phyloP scores from a whole-genome alignment of 1,284 basidiomycete genomes.

The Cutaneotrichosporon sp. region DNA sequence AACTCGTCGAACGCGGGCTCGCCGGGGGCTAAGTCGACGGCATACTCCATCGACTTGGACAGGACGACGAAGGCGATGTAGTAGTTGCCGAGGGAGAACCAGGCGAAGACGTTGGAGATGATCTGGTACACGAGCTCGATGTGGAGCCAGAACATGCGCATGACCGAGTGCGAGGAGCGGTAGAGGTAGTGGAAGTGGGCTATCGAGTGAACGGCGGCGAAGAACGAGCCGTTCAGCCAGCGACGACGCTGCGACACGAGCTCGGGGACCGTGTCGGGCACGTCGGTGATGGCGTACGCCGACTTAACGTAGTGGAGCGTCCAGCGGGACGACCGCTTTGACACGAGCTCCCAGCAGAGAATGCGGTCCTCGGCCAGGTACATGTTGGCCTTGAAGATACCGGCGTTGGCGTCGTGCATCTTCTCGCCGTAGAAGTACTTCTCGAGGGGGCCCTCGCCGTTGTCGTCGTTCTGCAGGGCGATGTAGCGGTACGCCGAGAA shows the following conservation, averaged over 20 bases:
- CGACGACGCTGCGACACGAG: constrained; percentile 88
- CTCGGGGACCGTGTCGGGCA: constrained; percentile 85
- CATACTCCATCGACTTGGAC: constrained; percentile 8
- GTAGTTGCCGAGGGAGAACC: constrained; percentile 88
- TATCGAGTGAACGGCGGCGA: constrained; percentile 86
- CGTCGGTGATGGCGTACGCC: constrained; percentile 88
- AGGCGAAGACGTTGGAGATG: constrained; percentile 86
- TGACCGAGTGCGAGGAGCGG: constrained; percentile 77
- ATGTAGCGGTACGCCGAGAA: constrained; percentile 72
- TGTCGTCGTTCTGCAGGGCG: constrained; percentile 83
- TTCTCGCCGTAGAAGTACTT: constrained; percentile 96
- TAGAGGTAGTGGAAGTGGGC: constrained; percentile 93
- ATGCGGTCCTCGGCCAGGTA: constrained; percentile 82
- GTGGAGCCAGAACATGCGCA: constrained; percentile 91
- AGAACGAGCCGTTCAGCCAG: constrained; percentile 98
- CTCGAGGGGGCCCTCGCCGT: constrained; percentile 84
- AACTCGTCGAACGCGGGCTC: constrained; percentile 35
- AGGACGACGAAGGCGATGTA: constrained; percentile 72
- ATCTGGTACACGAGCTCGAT: constrained; percentile 90
- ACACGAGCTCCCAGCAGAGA: constrained; percentile 91
- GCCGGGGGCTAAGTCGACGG: neutral
- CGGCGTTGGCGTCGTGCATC: constrained; percentile 83
- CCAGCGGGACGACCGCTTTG: constrained; percentile 83
- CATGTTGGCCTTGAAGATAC: constrained; percentile 93
- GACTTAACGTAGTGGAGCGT: constrained; percentile 91